Base-by-base conservation (phyloP, 2,329 filamentous ascomycete genomes). In the Aspergillus alliaceus region DNA sequence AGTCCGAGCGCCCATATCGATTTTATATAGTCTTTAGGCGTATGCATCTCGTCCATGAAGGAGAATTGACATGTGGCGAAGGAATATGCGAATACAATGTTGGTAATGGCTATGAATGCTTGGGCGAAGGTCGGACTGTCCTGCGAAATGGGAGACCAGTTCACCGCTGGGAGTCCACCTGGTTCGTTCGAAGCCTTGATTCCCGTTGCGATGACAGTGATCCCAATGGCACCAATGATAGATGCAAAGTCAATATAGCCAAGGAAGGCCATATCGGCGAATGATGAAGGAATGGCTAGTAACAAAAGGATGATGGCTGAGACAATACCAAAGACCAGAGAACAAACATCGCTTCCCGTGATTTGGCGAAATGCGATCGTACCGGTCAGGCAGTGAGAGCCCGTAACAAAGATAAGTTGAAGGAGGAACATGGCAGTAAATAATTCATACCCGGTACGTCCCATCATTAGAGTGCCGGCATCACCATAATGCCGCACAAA, bases 331-430 rank as follows among this genome's bases (percentile, higher is more conserved):
- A 42, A 42, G 8, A 42, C 5, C 9, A 42, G 20, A 18, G 22
- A 37, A 12, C 77, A 79, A 18, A 77, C 58, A 1, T 57, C 64
- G 32, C 68, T 65, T 51, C 71, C 65, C 54, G 76, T 72, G 51
- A 79, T 77, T 48, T 67, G 64, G 48, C 76, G 70, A 57, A 69
- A 79, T 3, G 77, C 77, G 54, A 79, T 79, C 6, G 77, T 78
- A 12, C 77, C 77, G 6, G 77, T 79, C 49, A 79, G 60, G 52
- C 74, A 74, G 60, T 79, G 77, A 1, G 74, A 77, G 34, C 75
- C 77, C 2, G 75, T 73, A 6, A 79, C 64, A 18, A 79, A 69
- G 14, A 76, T 65, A 34, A 79, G 59, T 53, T 76, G 73, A 25
- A 76, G 67, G 14, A 71, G 66, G 57, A 79, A 74, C 76, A 79